Evolutionary conservation across 1,284 basidiomycete genomes (phyloP), one percentile per base, ranked within the genome.

Genomic region (Irpex sp.): DNA sequence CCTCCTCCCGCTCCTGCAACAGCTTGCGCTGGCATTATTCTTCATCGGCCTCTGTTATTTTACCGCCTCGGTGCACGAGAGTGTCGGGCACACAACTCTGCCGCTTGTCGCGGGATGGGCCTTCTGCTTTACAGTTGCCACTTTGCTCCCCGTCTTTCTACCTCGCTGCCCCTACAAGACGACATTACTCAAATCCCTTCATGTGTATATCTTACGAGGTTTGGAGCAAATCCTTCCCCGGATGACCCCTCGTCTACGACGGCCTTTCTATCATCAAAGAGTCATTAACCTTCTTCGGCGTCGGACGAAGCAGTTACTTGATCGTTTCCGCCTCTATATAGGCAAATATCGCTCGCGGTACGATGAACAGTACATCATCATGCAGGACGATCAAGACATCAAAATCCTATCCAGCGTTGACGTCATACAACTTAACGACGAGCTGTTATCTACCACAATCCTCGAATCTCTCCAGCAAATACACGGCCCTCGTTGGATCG

Each of bases 31-130:
- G 19, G 62, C 51, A 17, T 49, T 63, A 7, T 63, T 63, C 62
- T 57, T 63, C n/a, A 17, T 63, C 11, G 62, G 58, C 38, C 55
- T 63, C 17, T 63, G 58, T 36, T 60, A 55, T 54, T 63, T 60
- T 26, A 60, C 59, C 31, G 21, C 49, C 26, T 17, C 8, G 19
- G 34, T 63, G 19, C 51, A 63, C 47, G 13, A 15, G 7, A 47
- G 52, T 37, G 49, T 63, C n/a, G 51, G 49, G 11, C 19, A 21
- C 13, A 56, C 62, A 26, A 59, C 26, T n/a, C 8, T 63, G 15
- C 44, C 49, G 2, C 47, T 63, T 5, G 57, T 59, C 31, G 19
- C 47, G n/a, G 40, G 40, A 8, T 63, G 62, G 62, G 57, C 57
- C 5, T 37, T 55, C 44, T 51, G 58, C 57, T 31, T 63, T 44